A percentile compares a stretch with the other conserved stretches of the same genome.
Evolutionary conservation across 2,329 filamentous ascomycete genomes (phyloP).

Genomic region (Catunica adiposa): DNA sequence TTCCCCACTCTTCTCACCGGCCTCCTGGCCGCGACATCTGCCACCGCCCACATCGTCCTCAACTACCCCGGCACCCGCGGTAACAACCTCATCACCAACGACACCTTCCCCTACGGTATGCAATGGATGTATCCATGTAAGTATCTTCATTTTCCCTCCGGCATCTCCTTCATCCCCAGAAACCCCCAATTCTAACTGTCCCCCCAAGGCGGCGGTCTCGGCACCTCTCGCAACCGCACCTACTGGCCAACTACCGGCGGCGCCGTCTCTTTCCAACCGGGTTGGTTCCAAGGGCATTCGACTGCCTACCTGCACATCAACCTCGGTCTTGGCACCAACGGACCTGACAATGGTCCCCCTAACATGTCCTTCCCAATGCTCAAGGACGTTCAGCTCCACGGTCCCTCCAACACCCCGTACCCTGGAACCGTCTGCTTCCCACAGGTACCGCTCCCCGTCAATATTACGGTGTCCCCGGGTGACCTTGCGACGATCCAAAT

Average conservation of each 20-base stretch:
- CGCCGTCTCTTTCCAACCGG: slow-evolving; percentile 77
- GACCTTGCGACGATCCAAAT: slow-evolving; percentile 83
- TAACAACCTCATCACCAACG: slow-evolving; percentile 68
- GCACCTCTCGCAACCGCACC: slow-evolving; percentile 63
- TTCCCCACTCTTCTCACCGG: slow-evolving; percentile 19
- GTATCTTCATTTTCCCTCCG: slow-evolving; percentile 19
- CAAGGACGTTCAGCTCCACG: slow-evolving; percentile 63
- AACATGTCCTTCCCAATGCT: slow-evolving; percentile 85
- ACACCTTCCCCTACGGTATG: slow-evolving; percentile 73
- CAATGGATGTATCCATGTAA: slow-evolving; percentile 91
- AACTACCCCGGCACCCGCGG: slow-evolving; percentile 77
- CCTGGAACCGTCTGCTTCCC: slow-evolving; percentile 78
- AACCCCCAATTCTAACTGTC: background rate
- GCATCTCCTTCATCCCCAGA: slow-evolving; percentile 10
- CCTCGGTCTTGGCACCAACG: slow-evolving; percentile 62
- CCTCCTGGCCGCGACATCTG: slow-evolving; percentile 31
- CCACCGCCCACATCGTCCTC: slow-evolving; percentile 62
- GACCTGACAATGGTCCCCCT: slow-evolving; percentile 45
- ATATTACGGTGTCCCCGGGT: slow-evolving; percentile 55
- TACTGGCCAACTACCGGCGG: slow-evolving; percentile 82
- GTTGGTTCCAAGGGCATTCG: slow-evolving; percentile 84
- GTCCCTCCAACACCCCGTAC: slow-evolving; percentile 70
- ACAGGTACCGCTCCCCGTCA: slow-evolving; percentile 67
- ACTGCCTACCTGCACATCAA: slow-evolving; percentile 81
- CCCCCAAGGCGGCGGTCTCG: slow-evolving; percentile 62